phyloP scores from a whole-genome alignment of 352 stramenopile genomes.

The Phytopythium cucurbitacearum region DNA sequence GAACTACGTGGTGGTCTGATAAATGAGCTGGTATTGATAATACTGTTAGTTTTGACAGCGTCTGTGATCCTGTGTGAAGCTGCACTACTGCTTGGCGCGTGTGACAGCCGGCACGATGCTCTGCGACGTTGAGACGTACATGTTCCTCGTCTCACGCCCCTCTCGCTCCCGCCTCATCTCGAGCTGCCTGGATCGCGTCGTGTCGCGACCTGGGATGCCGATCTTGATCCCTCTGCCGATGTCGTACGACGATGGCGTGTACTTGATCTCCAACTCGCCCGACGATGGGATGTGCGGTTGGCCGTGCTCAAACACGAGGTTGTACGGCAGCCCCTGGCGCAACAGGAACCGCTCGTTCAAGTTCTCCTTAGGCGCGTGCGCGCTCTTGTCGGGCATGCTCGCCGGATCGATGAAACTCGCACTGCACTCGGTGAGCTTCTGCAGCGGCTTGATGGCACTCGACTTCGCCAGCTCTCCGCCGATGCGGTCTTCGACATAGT shows the following conservation, averaged over 20 bases:
- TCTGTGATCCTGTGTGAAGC: too few relatives aligned
- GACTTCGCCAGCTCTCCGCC: conserved; percentile 39
- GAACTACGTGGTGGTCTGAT: background rate
- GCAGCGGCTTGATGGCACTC: conserved; percentile 33
- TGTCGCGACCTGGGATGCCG: conserved; percentile 23
- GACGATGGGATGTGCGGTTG: conserved; percentile 31
- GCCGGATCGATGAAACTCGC: conserved; percentile 52
- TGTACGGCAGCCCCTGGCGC: conserved; percentile 57
- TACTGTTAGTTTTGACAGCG: too few relatives aligned
- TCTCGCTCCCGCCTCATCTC: conserved; percentile 41
- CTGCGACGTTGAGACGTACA: conserved; percentile 59
- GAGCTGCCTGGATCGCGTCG: conserved; percentile 23
- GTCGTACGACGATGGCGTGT: conserved; percentile 49
- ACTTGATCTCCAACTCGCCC: conserved; percentile 44
- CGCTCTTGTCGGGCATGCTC: conserved; percentile 53
- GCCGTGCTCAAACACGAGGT: conserved; percentile 72
- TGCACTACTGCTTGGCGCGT: conserved; percentile 8
- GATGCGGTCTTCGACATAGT: conserved; percentile 81
- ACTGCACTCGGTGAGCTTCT: conserved; percentile 38
- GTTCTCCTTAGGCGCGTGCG: conserved; percentile 43
- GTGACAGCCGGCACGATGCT: conserved; percentile 31
- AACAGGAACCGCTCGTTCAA: conserved; percentile 43
- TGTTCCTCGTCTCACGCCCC: conserved; percentile 27
- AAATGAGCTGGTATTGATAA: background rate
- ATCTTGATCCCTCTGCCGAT: conserved; percentile 33